These are phyloP conservation scores for Clarireedia homoeocarpa DNA, from an alignment of 2,329 filamentous ascomycete genomes.

Conservation along the genomic window DNA sequence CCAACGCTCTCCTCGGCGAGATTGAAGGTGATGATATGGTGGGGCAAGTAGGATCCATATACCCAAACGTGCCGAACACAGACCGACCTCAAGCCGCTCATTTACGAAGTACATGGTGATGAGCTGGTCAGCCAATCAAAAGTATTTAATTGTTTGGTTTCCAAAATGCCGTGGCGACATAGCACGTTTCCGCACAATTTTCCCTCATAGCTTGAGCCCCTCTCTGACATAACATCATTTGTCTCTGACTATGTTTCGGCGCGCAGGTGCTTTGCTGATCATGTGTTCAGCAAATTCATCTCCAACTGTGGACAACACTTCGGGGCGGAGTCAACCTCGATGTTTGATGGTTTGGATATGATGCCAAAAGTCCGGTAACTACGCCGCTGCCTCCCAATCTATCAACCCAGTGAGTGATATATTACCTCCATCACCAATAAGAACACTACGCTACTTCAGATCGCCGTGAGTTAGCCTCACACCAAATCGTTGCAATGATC, in stretches of 20 bases:
- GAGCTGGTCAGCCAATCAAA: not conserved
- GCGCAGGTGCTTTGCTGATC: too few species aligned
- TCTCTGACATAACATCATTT: too few species aligned
- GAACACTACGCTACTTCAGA: conserved; percentile 38
- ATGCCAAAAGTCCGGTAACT: conserved; percentile 36
- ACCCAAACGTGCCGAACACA: not conserved
- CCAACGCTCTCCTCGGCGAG: not conserved
- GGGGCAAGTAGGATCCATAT: not conserved
- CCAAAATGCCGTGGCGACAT: too few species aligned
- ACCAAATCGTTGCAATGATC: conserved; percentile 12
- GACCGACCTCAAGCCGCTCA: not conserved
- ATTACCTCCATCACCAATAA: conserved; percentile 32
- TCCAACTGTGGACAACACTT: too few species aligned
- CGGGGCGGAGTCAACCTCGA: too few species aligned
- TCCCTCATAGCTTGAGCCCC: too few species aligned
- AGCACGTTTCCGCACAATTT: too few species aligned
- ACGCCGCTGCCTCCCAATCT: conserved; percentile 41
- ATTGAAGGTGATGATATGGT: not conserved
- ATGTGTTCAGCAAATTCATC: too few species aligned
- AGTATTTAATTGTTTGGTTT: not conserved
- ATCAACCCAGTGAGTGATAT: conserved; percentile 37
- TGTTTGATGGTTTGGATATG: too few species aligned
- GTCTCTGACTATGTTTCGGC: too few species aligned
- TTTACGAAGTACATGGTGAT: not conserved
- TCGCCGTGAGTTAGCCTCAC: conserved; percentile 42